A percentile compares a stretch with the other conserved stretches of the same genome.
Evolutionary conservation across 2,329 filamentous ascomycete species (phyloP).

Genomic region (Penicillium occitanis): DNA sequence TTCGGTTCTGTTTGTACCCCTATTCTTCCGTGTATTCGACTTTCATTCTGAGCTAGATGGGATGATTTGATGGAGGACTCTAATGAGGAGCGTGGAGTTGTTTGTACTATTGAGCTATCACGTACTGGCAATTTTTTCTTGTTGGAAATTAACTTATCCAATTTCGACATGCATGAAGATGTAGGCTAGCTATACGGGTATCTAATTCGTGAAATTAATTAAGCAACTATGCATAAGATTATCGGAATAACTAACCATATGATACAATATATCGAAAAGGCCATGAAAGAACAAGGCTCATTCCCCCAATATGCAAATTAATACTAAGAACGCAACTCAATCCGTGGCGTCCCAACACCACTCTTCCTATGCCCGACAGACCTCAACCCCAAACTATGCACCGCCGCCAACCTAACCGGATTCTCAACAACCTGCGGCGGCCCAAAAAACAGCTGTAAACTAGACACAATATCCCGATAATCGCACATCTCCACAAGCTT

Average conservation of each 20-base stretch:
- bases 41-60: not conserved
- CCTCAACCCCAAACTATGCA: conserved; percentile 2
- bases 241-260: not conserved
- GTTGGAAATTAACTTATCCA: not conserved
- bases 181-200: not conserved
- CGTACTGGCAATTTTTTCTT: not conserved
- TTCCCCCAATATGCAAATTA: not conserved
- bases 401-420: not conserved
- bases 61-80: not conserved
- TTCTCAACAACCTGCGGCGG: not conserved
- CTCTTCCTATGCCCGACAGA: conserved; percentile 1
- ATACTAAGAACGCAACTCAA: conserved; percentile 11
- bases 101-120: not conserved
- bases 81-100: not conserved
- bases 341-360: not conserved
- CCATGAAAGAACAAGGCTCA: not conserved
- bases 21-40: not conserved
- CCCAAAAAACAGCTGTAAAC: not conserved
- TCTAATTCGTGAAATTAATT: not conserved
- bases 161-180: not conserved
- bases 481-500: conserved; percentile 42
- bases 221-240: not conserved
- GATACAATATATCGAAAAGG: not conserved
- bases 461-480: conserved; percentile 38
- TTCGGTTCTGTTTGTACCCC: not conserved